Evolutionary conservation across 495 filamentous ascomycete genomes (phyloP).

Genomic region (Penicillium salamii): DNA sequence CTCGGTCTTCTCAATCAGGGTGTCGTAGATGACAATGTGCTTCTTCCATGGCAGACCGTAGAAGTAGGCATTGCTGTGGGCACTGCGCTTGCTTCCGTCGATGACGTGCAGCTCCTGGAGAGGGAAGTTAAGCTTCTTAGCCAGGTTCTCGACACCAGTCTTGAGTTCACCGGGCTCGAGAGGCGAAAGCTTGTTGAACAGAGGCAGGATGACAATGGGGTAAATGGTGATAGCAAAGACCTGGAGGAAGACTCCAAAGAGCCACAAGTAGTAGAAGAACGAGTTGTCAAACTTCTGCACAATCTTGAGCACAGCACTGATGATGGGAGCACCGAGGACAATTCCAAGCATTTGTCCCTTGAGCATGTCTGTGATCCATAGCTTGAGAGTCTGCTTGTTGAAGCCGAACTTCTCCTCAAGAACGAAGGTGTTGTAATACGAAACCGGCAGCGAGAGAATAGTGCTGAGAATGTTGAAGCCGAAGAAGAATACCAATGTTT

Average conservation of each 20-base stretch:
- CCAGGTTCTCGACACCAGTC: slow-evolving; percentile 80
- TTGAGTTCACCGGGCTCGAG: slow-evolving; percentile 84
- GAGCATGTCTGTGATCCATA: slow-evolving; percentile 88
- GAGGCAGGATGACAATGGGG: slow-evolving; percentile 85
- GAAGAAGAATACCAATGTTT: slow-evolving; percentile 90
- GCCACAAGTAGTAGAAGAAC: slow-evolving; percentile 98
- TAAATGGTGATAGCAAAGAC: slow-evolving; percentile 94
- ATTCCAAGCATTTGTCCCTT: slow-evolving; percentile 83
- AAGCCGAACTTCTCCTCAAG: slow-evolving; percentile 97
- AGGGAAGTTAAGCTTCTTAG: slow-evolving; percentile 83
- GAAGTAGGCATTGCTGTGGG: slow-evolving; percentile 98
- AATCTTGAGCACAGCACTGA: slow-evolving; percentile 86
- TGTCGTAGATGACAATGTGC: slow-evolving; percentile 99
- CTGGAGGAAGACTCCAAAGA: slow-evolving; percentile 84
- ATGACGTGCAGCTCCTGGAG: slow-evolving; percentile 90
- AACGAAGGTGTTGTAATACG: slow-evolving; percentile 90
- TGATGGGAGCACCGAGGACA: slow-evolving; percentile 77
- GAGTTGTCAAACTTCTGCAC: slow-evolving; percentile 84
- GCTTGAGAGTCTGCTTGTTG: slow-evolving; percentile 90
- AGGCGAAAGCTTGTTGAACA: slow-evolving; percentile 98
- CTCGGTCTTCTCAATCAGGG: slow-evolving; percentile 90
- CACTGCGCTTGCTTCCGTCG: slow-evolving; percentile 94
- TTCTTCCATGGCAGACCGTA: slow-evolving; percentile 99
- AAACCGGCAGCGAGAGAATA: slow-evolving; percentile 72
- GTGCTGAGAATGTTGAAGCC: slow-evolving; percentile 79